Base-by-base conservation (phyloP, 1,139 yeast genomes). In the Lodderomyces oxycetoniae region DNA sequence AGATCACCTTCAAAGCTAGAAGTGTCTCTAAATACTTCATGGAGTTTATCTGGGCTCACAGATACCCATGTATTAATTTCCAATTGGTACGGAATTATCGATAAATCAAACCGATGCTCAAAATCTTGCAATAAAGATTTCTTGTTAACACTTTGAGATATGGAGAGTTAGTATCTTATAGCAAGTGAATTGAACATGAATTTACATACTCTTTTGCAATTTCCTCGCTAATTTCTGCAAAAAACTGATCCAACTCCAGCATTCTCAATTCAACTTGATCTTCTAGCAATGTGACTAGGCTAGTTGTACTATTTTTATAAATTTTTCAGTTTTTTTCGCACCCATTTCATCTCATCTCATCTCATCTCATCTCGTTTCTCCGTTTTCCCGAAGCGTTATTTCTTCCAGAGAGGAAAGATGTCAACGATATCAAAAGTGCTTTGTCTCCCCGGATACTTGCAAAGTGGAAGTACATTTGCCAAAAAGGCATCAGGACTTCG, bases 401-500 rank as follows among this genome's bases (percentile, higher is more conserved):
- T 19, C 10, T 19, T 19, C 22, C 22, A 19, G 22, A 7, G 7
- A 11, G n/a, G n/a, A 11, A 25, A 11, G 5, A 23, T 24, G 27
- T 17, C 29, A 11, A 10, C 25, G 3, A 20, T 31, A 12, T 31
- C 34, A 17, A 31, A 49, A 33, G 41, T 63, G 13, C 55, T 63
- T 22, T 62, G 67, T 33, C 53, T 69, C 16, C 72, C 72, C 21
- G 76, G 74, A 1, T 67, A 53, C 42, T 49, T 67, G 25, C 94
- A 87, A 61, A 82, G 76, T 46, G 95, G 86, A 5, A 69, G 76
- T 28, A 65, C 79, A 9, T 80, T 88, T 50, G 81, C 91, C 12
- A 80, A 77, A 42, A 87, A 87, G 53, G 76, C 95, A 1, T 75
- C 91, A 1, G 95, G 86, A 3, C 63, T 89, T 13, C 65, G 95